Conservation (phyloP, 2,329 filamentous ascomycete genomes). For the Stromatinia cepivora region DNA sequence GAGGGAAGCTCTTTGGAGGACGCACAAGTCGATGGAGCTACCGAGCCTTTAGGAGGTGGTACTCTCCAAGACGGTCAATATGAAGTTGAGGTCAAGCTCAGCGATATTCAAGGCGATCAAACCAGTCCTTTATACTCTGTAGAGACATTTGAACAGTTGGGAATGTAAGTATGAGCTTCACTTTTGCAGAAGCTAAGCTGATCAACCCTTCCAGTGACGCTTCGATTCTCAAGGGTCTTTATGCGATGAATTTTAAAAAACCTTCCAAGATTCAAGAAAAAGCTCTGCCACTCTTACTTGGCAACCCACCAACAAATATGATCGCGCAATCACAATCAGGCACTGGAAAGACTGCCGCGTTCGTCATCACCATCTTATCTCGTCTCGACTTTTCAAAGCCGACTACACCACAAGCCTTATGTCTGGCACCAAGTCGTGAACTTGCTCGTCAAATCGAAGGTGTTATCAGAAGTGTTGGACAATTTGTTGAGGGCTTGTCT, state of each 20-base stretch:
- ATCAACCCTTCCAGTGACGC: slow-evolving; percentile 46
- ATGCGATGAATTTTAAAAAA: slow-evolving; percentile 83
- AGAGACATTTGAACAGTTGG: slow-evolving; percentile 79
- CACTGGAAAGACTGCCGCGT: slow-evolving; percentile 96
- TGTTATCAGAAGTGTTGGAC: slow-evolving; percentile 80
- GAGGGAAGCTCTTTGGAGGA: slow-evolving; percentile 25
- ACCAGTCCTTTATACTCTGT: slow-evolving; percentile 86
- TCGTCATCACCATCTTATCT: slow-evolving; percentile 87
- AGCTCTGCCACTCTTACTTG: slow-evolving; percentile 84
- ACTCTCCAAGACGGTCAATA: slow-evolving; percentile 70
- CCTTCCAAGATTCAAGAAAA: slow-evolving; percentile 98
- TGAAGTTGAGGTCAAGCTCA: slow-evolving; percentile 90
- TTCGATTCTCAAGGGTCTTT: slow-evolving; percentile 73
- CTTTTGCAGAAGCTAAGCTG: slow-evolving; percentile 19
- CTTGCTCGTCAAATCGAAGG: slow-evolving; percentile 90
- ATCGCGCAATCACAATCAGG: slow-evolving; percentile 99
- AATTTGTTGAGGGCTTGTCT: slow-evolving; percentile 73
- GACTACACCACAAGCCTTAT: slow-evolving; percentile 76
- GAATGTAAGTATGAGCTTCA: slow-evolving; percentile 57
- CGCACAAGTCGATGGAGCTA: slow-evolving; percentile 49
- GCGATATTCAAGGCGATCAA: slow-evolving; percentile 81
- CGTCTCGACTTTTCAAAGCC: slow-evolving; percentile 73
- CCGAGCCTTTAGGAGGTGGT: slow-evolving; percentile 48
- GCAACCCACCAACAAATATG: slow-evolving; percentile 86
- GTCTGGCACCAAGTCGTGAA: slow-evolving; percentile 90